phyloP scores from a whole-genome alignment of 2,329 filamentous ascomycete genomes.

The Dactylellina leptospora region DNA sequence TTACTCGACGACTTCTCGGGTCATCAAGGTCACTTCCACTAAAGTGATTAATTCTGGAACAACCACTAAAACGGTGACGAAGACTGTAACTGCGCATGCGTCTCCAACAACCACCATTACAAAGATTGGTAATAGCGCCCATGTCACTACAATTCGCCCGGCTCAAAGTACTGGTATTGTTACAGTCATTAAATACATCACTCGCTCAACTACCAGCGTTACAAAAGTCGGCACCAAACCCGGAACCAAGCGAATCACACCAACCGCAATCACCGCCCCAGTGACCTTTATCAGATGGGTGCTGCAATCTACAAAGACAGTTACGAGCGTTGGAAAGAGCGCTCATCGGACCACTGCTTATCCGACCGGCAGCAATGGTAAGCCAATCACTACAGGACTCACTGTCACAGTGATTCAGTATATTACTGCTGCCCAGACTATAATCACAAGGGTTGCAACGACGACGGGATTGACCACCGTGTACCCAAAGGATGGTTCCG shows the following conservation, averaged over 20 bases:
- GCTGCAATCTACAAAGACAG: too few species aligned
- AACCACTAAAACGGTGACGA: not conserved
- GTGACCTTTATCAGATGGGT: too few species aligned
- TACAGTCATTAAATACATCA: not conserved
- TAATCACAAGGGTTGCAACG: not conserved
- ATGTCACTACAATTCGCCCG: not conserved
- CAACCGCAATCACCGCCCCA: too few species aligned
- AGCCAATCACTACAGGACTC: not conserved
- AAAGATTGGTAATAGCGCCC: not conserved
- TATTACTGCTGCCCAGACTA: not conserved
- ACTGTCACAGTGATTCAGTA: not conserved
- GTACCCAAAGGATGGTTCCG: constrained; percentile 2
- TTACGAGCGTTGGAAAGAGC: not conserved
- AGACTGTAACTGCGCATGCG: not conserved
- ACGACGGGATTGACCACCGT: not conserved
- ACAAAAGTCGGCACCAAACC: too few species aligned
- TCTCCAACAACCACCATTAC: not conserved
- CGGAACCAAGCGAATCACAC: too few species aligned
- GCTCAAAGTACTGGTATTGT: not conserved
- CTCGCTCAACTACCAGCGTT: too few species aligned
- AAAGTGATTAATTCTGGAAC: not conserved
- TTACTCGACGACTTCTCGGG: not conserved
- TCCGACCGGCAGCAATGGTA: not conserved
- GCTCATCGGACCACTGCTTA: not conserved
- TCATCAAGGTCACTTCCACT: not conserved